phyloP scores from a whole-genome alignment of 2,329 filamentous ascomycete genomes.

The Cladosporium sp. region DNA sequence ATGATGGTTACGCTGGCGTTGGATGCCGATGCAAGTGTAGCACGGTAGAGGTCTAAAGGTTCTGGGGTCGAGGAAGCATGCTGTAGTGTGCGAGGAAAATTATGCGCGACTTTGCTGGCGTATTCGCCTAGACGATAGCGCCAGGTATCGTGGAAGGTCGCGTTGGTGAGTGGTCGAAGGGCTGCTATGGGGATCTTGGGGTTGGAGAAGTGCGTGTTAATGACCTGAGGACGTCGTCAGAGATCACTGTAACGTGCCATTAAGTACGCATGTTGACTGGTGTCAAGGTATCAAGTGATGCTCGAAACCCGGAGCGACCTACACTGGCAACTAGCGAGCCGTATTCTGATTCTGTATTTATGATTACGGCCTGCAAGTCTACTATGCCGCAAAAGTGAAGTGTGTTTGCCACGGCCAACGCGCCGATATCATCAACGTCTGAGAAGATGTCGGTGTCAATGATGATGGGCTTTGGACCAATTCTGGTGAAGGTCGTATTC shows the following conservation, averaged over 20 bases:
- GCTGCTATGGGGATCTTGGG: conserved; percentile 19
- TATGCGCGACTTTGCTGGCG: conserved; percentile 15
- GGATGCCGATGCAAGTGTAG: conserved; percentile 10
- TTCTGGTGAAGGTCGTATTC: too few relatives aligned
- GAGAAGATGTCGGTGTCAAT: conserved; percentile 21
- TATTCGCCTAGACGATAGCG: conserved; percentile 17
- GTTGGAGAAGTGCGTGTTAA: conserved; percentile 15
- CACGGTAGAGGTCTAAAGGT: conserved; percentile 15
- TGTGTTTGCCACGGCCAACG: conserved; percentile 21
- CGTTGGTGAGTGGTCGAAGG: conserved; percentile 18
- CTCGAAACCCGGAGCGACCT: neutral
- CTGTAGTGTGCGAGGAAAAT: conserved; percentile 8
- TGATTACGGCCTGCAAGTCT: conserved; percentile 18
- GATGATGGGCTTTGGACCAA: conserved; percentile 44
- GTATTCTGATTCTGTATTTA: conserved; percentile 20
- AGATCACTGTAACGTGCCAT: neutral
- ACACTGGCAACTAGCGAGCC: conserved; percentile 19
- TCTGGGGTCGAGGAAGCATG: conserved; percentile 13
- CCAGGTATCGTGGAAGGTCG: conserved; percentile 17
- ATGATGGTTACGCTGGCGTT: conserved; percentile 18
- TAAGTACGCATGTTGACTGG: neutral
- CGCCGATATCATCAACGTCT: conserved; percentile 22
- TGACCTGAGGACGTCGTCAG: neutral
- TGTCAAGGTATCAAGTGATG: neutral
- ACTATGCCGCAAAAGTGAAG: conserved; percentile 19